phyloP scores from a whole-genome alignment of 441 rosid genomes.

The Breynia disticha region DNA sequence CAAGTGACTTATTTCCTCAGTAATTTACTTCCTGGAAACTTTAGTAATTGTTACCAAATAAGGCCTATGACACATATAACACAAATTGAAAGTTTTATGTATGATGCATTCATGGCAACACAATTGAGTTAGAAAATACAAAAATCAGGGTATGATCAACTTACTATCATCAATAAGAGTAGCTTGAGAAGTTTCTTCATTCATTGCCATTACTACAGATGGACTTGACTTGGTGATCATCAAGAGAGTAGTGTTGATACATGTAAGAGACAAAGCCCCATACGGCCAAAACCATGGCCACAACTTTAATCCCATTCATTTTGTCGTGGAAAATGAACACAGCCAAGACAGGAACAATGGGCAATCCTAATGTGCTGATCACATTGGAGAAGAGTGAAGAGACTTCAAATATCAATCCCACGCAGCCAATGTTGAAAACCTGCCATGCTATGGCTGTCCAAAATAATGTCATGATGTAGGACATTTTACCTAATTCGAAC shows the following conservation, averaged over 20 bases:
- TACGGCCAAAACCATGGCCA: slow-evolving; percentile 35
- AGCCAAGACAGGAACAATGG: slow-evolving; percentile 37
- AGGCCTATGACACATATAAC: too few species aligned
- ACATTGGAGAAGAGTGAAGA: slow-evolving; percentile 47
- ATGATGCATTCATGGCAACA: too few species aligned
- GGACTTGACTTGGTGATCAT: slow-evolving; percentile 10
- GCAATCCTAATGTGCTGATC: slow-evolving; percentile 36
- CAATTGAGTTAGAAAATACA: too few species aligned
- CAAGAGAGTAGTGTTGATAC: slow-evolving; percentile 46
- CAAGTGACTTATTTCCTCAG: too few species aligned
- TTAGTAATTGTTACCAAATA: too few species aligned
- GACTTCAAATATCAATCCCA: slow-evolving; percentile 38
- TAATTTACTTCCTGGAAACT: too few species aligned
- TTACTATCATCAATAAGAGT: too few species aligned
- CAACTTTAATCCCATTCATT: slow-evolving; percentile 34
- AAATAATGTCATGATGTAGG: slow-evolving; percentile 35
- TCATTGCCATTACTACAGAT: background rate
- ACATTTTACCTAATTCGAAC: slow-evolving; percentile 22
- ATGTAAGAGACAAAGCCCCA: slow-evolving; percentile 49
- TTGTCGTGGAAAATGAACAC: slow-evolving; percentile 37
- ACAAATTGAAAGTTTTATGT: too few species aligned
- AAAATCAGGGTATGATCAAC: too few species aligned
- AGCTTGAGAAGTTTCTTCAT: too few species aligned
- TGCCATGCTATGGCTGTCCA: slow-evolving; percentile 46
- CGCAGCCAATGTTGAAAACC: slow-evolving; percentile 27